phyloP scores from a whole-genome alignment of 2,329 filamentous ascomycete genomes.

The Xylaria sp. region DNA sequence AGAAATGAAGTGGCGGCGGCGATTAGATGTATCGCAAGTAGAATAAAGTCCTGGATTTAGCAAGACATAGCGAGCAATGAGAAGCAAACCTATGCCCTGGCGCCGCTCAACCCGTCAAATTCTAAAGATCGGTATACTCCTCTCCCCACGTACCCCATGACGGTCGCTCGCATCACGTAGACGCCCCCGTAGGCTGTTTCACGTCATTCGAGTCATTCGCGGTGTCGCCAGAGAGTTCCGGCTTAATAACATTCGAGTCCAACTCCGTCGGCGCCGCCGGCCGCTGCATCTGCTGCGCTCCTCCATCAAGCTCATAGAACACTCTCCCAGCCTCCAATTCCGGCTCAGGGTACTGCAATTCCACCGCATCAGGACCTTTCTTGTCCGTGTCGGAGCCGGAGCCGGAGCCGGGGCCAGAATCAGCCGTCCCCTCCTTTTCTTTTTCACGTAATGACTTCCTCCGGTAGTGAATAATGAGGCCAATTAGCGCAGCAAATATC shows the following conservation, averaged over 20 bases:
- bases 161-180: background rate
- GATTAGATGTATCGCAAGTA: background rate
- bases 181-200: background rate
- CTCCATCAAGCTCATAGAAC: conserved; percentile 15
- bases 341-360: conserved; percentile 10
- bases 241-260: conserved; percentile 8
- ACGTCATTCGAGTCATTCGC: too few relatives aligned
- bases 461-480: conserved; percentile 18
- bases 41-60: background rate
- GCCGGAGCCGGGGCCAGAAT: background rate
- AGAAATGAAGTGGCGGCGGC: background rate
- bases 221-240: conserved; percentile 1
- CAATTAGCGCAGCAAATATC: conserved; percentile 3
- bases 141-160: background rate
- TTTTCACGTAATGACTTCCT: conserved; percentile 10
- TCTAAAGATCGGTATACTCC: background rate
- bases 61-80: background rate
- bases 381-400: background rate
- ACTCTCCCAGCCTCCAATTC: conserved; percentile 10
- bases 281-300: background rate
- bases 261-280: background rate
- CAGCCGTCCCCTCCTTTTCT: background rate
- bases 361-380: background rate
- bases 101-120: background rate
- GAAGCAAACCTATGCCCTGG: too few relatives aligned